phyloP scores from a whole-genome alignment of 208 protist species.

The Trypanosoma conorhini region DNA sequence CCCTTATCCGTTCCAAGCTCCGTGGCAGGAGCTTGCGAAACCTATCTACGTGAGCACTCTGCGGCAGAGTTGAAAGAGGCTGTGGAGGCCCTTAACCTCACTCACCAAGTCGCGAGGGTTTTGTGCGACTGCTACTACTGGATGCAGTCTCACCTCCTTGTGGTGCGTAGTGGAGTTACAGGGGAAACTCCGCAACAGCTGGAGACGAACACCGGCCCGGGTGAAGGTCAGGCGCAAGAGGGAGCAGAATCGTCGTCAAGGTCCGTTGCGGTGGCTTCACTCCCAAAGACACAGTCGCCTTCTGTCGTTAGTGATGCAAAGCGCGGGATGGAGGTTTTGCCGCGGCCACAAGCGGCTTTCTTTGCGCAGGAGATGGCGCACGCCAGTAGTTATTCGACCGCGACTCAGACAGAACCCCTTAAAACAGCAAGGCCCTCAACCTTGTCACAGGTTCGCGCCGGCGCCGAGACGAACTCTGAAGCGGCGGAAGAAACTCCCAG shows the following conservation, averaged over 20 bases:
- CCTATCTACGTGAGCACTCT: conserved; percentile 27
- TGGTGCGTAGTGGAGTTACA: not conserved
- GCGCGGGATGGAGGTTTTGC: not conserved
- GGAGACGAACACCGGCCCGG: not conserved
- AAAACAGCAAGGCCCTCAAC: not conserved
- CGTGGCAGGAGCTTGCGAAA: conserved; percentile 4
- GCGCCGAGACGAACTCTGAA: not conserved
- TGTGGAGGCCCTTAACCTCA: conserved; percentile 17
- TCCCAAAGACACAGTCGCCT: not conserved
- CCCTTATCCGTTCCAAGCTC: conserved; percentile 20
- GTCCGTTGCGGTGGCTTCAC: not conserved
- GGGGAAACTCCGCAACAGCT: not conserved
- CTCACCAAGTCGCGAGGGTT: conserved; percentile 13
- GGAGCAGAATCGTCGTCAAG: not conserved
- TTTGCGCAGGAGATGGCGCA: not conserved
- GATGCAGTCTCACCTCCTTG: conserved; percentile 36
- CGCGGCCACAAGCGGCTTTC: not conserved
- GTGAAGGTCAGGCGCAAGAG: not conserved
- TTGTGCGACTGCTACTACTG: conserved; percentile 30
- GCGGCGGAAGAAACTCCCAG: not conserved
- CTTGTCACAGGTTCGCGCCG: not conserved
- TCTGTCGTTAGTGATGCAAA: not conserved
- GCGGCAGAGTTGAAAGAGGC: conserved; percentile 27
- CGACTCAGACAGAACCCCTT: not conserved
- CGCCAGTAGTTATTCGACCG: not conserved